Evolutionary conservation across 1,284 basidiomycete species (phyloP).

Genomic region (Puccinia coronata): DNA sequence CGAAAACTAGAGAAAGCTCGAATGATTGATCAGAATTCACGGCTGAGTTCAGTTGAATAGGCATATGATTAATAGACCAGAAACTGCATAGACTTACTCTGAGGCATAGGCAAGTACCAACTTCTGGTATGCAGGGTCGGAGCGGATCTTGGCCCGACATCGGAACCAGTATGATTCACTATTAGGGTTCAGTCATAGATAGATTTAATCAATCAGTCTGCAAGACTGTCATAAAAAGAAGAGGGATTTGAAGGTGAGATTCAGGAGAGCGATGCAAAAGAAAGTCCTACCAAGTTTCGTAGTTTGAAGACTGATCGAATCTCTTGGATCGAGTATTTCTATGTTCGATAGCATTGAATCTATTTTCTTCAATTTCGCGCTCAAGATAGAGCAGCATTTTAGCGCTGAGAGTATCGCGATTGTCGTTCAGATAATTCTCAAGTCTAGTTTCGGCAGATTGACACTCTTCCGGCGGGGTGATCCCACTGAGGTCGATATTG

Average conservation of each 20-base stretch:
- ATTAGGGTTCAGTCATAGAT: too few species aligned
- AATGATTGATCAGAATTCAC: not conserved
- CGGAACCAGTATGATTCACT: slow-evolving; percentile 4
- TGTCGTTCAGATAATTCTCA: slow-evolving; percentile 27
- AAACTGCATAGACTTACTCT: slow-evolving; percentile 40
- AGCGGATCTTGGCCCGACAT: slow-evolving; percentile 33
- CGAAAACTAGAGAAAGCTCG: slow-evolving; percentile 8
- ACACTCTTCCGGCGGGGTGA: slow-evolving; percentile 24
- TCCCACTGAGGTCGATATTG: not conserved
- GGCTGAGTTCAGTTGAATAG: not conserved
- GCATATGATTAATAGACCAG: not conserved
- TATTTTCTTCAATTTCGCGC: slow-evolving; percentile 36
- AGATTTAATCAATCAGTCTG: too few species aligned
- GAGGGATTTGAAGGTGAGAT: not conserved
- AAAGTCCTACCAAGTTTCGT: slow-evolving; percentile 23
- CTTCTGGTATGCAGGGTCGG: slow-evolving; percentile 45
- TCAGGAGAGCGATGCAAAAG: not conserved
- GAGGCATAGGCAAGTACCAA: slow-evolving; percentile 41
- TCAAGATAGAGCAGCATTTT: slow-evolving; percentile 30
- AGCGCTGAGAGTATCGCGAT: slow-evolving; percentile 5
- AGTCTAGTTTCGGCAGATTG: slow-evolving; percentile 28
- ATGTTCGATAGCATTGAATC: slow-evolving; percentile 41
- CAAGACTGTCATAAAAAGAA: too few species aligned
- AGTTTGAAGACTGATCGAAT: not conserved
- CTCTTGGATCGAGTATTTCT: slow-evolving; percentile 12